Base-by-base conservation (phyloP, 2,329 filamentous ascomycete species). In the Cordyceps militaris region DNA sequence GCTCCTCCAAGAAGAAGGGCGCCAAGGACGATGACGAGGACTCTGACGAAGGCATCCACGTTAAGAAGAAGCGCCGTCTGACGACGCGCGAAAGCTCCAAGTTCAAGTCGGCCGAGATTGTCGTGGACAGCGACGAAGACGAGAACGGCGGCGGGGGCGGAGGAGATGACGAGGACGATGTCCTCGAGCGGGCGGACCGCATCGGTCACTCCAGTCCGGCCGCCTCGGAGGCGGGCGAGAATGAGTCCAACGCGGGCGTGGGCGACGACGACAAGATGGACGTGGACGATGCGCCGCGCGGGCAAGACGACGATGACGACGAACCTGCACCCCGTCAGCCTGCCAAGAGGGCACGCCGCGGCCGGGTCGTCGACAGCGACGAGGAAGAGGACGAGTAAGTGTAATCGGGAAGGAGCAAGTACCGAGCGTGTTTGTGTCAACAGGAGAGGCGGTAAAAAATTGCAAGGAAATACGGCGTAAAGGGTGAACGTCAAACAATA, bases 81-180 rank as follows among this genome's bases (percentile, higher is more conserved):
- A 79, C 73, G 16, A 73, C 72, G 62, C 74, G 74, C 60, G 79
- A 83, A 62, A 75, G 73, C 56, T 66, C 67, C 28, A 95, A 96
- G 73, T 96, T 83, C 79, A 96, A 96, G 80, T 92, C 88, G 52
- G 85, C 82, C 1, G 91, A 96, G 72, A 83, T 91, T 61, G 85
- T 96, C 28, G 87, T 90, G 46, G 88, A 93, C 61, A 90, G 86
- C 60, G 86, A 89, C 62, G 83, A 81, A 16, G 82, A 81, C 13
- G 79, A 78, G 3, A 76, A 71, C 10, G 68, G 46, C 11, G 64
- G 62, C 51, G 60, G 56, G 28, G 60, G 46, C 49, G 32, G 34
- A 10, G 56, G 59, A n/a, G 47, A 56, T 30, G 68, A 74, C 8
- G 72, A 72, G 14, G 70, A 74, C 1, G 71, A 77, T 43, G 71